Percentiles rank a stretch among this genome's conserved stretches.
phyloP scores from a whole-genome alignment of 352 stramenopile genomes.

The Phytophthora colocasiae region DNA sequence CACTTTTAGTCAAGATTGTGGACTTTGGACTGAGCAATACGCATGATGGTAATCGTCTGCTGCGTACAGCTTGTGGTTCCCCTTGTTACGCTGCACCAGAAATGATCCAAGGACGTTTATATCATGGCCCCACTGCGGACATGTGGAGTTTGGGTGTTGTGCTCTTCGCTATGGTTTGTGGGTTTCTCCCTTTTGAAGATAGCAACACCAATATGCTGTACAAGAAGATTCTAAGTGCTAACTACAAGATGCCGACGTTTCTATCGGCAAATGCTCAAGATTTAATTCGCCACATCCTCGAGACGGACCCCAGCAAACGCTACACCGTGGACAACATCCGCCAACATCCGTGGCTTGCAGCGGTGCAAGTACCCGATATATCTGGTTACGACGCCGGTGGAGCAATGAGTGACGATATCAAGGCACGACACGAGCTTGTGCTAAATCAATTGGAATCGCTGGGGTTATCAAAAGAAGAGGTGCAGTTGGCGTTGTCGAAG shows the following conservation, averaged over 20 bases:
- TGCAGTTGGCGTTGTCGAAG: conserved; percentile 53
- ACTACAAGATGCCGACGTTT: conserved; percentile 86
- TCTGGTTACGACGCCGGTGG: conserved; percentile 4
- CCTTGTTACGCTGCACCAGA: conserved; percentile 94
- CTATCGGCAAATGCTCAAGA: conserved; percentile 80
- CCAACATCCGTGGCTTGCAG: conserved; percentile 82
- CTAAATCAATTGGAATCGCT: conserved; percentile 60
- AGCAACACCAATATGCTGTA: conserved; percentile 92
- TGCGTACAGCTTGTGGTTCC: conserved; percentile 92
- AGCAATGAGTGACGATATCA: conserved; percentile 21
- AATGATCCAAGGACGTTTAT: conserved; percentile 91
- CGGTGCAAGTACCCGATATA: conserved; percentile 30
- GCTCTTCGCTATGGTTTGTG: conserved; percentile 93
- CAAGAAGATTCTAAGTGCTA: conserved; percentile 92
- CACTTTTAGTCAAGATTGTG: conserved; percentile 82
- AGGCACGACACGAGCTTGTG: conserved; percentile 47
- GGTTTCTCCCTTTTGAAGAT: conserved; percentile 93
- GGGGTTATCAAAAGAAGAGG: conserved; percentile 47
- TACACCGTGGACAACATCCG: conserved; percentile 80
- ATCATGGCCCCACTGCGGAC: conserved; percentile 86
- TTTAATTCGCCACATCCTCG: conserved; percentile 85
- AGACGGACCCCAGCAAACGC: conserved; percentile 84
- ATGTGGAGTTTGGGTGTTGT: conserved; percentile 94
- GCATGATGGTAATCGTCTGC: conserved; percentile 76
- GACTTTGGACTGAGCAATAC: conserved; percentile 95